A percentile compares a stretch with the other conserved stretches of the same genome.
Evolutionary conservation across 1,284 basidiomycete genomes (phyloP).

Genomic region (Clitocybe nebularis): DNA sequence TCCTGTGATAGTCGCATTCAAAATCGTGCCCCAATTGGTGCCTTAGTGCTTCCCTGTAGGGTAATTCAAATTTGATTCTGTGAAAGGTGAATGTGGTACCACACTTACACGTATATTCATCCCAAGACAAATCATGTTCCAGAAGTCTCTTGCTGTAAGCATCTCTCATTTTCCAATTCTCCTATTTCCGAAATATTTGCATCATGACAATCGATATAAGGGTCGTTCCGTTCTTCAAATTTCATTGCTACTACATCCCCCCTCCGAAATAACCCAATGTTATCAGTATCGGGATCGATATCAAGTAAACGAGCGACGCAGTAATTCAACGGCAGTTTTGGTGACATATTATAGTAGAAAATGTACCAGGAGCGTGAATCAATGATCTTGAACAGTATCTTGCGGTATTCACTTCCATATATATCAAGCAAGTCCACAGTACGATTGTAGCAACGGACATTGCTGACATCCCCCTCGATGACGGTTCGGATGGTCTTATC

Average conservation of each 20-base stretch:
- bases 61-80: not conserved
- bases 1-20: slow-evolving; percentile 2
- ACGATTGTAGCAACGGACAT: not conserved
- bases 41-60: slow-evolving; percentile 2
- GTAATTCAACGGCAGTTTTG: slow-evolving; percentile 7
- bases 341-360: slow-evolving; percentile 7
- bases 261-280: slow-evolving; percentile 6
- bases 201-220: slow-evolving; percentile 1
- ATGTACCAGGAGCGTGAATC: not conserved
- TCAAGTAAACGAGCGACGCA: slow-evolving; percentile 5
- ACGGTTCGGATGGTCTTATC: slow-evolving; percentile 8
- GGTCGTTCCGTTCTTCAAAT: not conserved
- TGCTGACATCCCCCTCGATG: not conserved
- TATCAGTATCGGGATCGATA: slow-evolving; percentile 1
- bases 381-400: not conserved
- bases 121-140: slow-evolving; percentile 3
- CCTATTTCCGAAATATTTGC: slow-evolving; percentile 1
- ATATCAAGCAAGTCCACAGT: slow-evolving; percentile 1
- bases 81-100: not conserved
- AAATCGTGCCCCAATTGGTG: not conserved
- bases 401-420: slow-evolving; percentile 8
- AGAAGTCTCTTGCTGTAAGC: not conserved
- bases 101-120: slow-evolving; percentile 7
- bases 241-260: slow-evolving; percentile 8
- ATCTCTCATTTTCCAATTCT: slow-evolving; percentile 1